Evolutionary conservation across 352 stramenopile species (phyloP).

Genomic region (Phytophthora sp.): DNA sequence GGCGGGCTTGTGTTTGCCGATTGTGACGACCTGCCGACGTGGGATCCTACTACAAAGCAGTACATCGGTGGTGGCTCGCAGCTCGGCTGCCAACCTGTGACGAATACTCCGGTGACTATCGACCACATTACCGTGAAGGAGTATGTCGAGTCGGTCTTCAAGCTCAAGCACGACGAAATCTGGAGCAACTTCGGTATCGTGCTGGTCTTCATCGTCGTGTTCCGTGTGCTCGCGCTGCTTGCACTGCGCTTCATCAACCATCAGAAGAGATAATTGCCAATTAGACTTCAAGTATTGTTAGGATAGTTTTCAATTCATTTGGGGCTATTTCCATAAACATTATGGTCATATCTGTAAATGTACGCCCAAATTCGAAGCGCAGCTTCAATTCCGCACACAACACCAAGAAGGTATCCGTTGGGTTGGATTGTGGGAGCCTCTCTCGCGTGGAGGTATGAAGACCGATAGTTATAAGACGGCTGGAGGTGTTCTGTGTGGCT

Average conservation of each 20-base stretch:
- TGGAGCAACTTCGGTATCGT: constrained; percentile 43
- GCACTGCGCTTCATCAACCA: constrained; percentile 55
- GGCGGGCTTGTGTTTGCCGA: constrained; percentile 26
- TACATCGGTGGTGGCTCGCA: constrained; percentile 20
- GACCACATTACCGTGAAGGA: constrained; percentile 42
- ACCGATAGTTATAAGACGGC: too few relatives aligned
- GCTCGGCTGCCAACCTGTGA: constrained; percentile 29
- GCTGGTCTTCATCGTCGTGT: constrained; percentile 40
- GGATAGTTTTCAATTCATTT: too few relatives aligned
- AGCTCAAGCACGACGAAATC: constrained; percentile 51
- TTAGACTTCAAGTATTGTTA: too few relatives aligned
- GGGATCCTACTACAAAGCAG: constrained; percentile 13
- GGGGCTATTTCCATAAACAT: too few relatives aligned
- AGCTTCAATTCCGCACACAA: too few relatives aligned
- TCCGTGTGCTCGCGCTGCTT: constrained; percentile 42
- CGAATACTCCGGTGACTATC: constrained; percentile 18
- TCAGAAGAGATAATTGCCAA: constrained; percentile 27
- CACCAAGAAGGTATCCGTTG: too few relatives aligned
- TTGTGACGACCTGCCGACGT: constrained; percentile 28
- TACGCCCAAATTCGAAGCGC: too few relatives aligned
- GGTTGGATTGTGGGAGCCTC: too few relatives aligned
- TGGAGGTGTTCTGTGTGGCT: too few relatives aligned
- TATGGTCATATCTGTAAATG: too few relatives aligned
- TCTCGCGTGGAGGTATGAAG: too few relatives aligned
- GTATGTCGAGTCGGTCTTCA: constrained; percentile 49